Evolutionary conservation across 345 rosid species (phyloP).

Genomic region (Streptanthus diversifolius): DNA sequence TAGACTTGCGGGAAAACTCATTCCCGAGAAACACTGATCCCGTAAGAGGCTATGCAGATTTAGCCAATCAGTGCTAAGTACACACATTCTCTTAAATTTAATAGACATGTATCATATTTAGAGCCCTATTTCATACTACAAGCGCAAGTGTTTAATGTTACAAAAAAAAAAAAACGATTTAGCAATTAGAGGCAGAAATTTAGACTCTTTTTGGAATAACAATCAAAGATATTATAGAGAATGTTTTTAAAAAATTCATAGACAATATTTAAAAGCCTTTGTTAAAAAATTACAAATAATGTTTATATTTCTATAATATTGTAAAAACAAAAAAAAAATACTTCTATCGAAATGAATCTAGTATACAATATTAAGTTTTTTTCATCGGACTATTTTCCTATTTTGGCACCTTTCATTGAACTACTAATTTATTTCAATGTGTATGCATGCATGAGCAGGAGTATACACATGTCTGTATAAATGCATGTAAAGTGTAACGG

Average conservation of each 20-base stretch:
- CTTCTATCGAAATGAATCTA: neutral
- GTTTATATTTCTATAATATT: neutral
- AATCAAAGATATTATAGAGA: neutral
- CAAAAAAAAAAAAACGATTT: neutral
- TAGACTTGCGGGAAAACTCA: neutral
- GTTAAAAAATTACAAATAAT: neutral
- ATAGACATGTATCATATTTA: neutral
- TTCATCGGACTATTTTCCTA: neutral
- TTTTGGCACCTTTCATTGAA: slow-evolving; percentile 25
- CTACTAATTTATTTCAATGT: slow-evolving; percentile 27
- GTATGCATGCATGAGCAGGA: slow-evolving; percentile 31
- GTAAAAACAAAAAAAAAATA: neutral
- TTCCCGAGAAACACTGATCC: slow-evolving; percentile 16
- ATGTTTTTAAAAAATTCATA: neutral
- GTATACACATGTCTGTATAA: slow-evolving; percentile 29
- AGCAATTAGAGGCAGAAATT: neutral
- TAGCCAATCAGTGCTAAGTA: slow-evolving; percentile 8
- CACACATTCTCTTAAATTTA: neutral
- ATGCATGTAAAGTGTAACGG: slow-evolving; percentile 25
- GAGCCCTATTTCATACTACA: neutral
- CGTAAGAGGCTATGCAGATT: slow-evolving; percentile 3
- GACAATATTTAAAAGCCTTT: neutral
- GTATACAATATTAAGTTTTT: neutral
- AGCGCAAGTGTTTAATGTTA: neutral
- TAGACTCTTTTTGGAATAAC: neutral